Evolutionary conservation across 176 grass and related monocot genomes (phyloP), one percentile per base, ranked within the genome.

Genomic region (Elymus sibiricus): DNA sequence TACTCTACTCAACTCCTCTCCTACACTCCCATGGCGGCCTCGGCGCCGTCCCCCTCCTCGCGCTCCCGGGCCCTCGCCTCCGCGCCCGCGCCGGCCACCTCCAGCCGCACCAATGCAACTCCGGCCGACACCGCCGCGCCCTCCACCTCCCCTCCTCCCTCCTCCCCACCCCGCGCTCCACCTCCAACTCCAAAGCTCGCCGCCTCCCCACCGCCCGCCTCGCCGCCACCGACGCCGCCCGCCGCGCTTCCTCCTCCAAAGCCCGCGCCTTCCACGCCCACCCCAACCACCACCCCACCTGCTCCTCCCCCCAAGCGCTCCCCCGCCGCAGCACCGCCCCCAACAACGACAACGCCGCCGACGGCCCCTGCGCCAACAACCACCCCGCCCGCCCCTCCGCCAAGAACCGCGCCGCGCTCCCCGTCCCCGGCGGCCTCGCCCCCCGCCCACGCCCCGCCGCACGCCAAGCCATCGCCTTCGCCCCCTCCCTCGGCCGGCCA

Each of bases 341-440:
- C 85, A 7, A 46, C 63, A 4, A 65, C 78, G 26, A n/a, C n/a
- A n/a, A 71, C 64, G 35, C 76, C 82, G 5, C 35, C 76, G 12
- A 42, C 43, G 13, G 74, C 70, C 25, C 66, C 46, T 5, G 61
- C 62, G 1, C 28, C 61, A 26, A 82, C 71, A 59, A 56, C 65
- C 22, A 63, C 65, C 7, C 35, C 83, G 5, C 58, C 81, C 0
- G 9, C 87, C 4, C 25, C 76, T 11, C 25, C 78, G 40, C 79
- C 88, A 5, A 6, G n/a, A 16, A 0, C 70, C n/a, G 4, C 53
- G 39, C 15, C 69, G 37, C 11, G 19, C 62, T 62, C 90, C 15
- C 70, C 68, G 9, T 46, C 82, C 2, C 83, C 92, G 69, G 65
- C 92, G 40, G 80, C 92, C 31, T 65, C 84, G 17, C 64, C 90